A percentile compares a stretch with the other conserved stretches of the same genome.
Conservation (phyloP, 2,329 filamentous ascomycete species). For the Exserohilum turcica region DNA sequence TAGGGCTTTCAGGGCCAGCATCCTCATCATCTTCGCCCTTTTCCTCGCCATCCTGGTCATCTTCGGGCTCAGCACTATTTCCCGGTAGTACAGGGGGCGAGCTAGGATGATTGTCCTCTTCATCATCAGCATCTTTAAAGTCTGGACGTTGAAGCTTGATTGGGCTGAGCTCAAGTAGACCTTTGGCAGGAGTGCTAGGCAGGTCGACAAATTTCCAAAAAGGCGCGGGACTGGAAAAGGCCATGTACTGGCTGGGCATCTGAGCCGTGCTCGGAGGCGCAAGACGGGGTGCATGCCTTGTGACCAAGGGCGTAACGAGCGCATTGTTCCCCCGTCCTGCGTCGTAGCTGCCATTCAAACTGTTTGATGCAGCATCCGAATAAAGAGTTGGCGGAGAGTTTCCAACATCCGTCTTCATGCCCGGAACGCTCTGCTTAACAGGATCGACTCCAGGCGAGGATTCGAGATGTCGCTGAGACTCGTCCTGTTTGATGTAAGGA, state of each 20-base stretch:
- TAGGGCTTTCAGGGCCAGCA: slow-evolving; percentile 41
- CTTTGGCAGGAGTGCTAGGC: slow-evolving; percentile 69
- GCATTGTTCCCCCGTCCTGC: slow-evolving; percentile 37
- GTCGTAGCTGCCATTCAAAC: slow-evolving; percentile 36
- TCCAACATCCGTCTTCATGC: slow-evolving; percentile 40
- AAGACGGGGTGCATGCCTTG: slow-evolving; percentile 72
- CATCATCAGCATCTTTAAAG: slow-evolving; percentile 39
- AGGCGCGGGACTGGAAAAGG: slow-evolving; percentile 80
- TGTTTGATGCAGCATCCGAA: slow-evolving; percentile 42
- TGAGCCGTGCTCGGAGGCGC: slow-evolving; percentile 81
- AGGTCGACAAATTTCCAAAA: slow-evolving; percentile 89
- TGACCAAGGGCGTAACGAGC: slow-evolving; percentile 71
- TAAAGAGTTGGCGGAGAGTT: slow-evolving; percentile 47
- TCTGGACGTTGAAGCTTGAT: slow-evolving; percentile 42
- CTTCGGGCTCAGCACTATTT: slow-evolving; percentile 35
- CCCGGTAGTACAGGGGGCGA: slow-evolving; percentile 41
- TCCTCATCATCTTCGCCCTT: slow-evolving; percentile 44
- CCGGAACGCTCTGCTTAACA: slow-evolving; percentile 38
- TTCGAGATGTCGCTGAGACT: slow-evolving; percentile 29
- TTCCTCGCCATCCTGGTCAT: slow-evolving; percentile 39
- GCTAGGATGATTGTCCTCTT: slow-evolving; percentile 41
- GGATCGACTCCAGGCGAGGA: slow-evolving; percentile 42
- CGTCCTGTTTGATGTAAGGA: slow-evolving; percentile 32
- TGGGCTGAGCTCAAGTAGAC: slow-evolving; percentile 41
- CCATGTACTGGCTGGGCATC: slow-evolving; percentile 82